Conservation (phyloP, 768 basidiomycete genomes). For the Trametes meyenii region DNA sequence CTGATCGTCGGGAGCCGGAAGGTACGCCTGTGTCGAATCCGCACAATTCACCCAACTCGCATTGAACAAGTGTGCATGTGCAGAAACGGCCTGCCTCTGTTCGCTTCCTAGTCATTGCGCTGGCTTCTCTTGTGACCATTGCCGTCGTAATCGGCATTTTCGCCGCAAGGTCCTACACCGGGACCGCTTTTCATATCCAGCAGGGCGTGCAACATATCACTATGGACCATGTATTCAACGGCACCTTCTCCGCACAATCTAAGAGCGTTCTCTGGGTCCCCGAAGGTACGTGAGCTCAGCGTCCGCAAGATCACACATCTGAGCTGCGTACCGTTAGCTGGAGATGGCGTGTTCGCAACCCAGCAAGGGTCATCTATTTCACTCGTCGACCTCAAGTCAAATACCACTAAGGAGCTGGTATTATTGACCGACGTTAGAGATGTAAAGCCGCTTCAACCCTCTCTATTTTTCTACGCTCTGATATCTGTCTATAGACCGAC, state of each 20-base stretch:
- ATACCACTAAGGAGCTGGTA: constrained; percentile 65
- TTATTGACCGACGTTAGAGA: constrained; percentile 60
- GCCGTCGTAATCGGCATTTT: constrained; percentile 75
- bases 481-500: constrained; percentile 45
- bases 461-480: not conserved
- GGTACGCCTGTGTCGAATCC: constrained; percentile 28
- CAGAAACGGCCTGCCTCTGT: constrained; percentile 54
- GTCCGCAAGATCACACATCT: not conserved
- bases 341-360: constrained; percentile 89
- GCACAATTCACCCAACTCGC: constrained; percentile 10
- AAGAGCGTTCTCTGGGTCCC: constrained; percentile 80
- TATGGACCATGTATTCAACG: constrained; percentile 92
- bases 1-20: constrained; percentile 42
- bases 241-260: constrained; percentile 65
- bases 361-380: constrained; percentile 64
- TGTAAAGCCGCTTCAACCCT: constrained; percentile 44
- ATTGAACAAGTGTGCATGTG: not conserved
- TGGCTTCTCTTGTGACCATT: constrained; percentile 60
- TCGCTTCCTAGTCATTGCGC: constrained; percentile 61
- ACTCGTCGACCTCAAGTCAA: constrained; percentile 80
- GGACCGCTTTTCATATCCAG: constrained; percentile 50
- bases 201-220: constrained; percentile 69
- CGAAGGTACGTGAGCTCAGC: constrained; percentile 60
- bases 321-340: constrained; percentile 54
- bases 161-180: constrained; percentile 73